These are phyloP conservation scores for Lithocarpus polystachyus DNA, from an alignment of 306 rosid species.

Conservation along the genomic window DNA sequence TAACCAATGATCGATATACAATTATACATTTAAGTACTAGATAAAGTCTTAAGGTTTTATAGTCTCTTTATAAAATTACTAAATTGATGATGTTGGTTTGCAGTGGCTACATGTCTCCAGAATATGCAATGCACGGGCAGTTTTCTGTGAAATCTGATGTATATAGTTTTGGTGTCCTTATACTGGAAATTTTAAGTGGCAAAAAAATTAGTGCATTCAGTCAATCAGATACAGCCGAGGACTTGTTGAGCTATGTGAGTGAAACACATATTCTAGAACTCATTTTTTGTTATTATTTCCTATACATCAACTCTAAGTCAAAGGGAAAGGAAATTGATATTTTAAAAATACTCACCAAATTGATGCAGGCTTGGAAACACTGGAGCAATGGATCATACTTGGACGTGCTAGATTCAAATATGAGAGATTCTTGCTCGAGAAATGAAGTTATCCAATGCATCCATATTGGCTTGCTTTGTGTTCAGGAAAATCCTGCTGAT, in stretches of 20 bases:
- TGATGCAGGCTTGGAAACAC: constrained; percentile 28
- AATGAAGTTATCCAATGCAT: constrained; percentile 33
- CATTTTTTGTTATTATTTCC: too few species aligned
- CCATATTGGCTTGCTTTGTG: constrained; percentile 31
- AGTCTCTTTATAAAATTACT: too few species aligned
- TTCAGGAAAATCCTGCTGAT: constrained; percentile 20
- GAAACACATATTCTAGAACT: not conserved
- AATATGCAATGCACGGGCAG: not conserved
- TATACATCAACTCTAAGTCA: too few species aligned
- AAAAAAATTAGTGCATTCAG: not conserved
- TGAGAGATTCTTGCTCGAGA: constrained; percentile 15
- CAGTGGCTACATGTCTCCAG: constrained; percentile 3
- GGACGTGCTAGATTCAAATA: constrained; percentile 16
- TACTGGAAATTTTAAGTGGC: not conserved
- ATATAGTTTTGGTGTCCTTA: not conserved
- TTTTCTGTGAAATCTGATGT: not conserved
- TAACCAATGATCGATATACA: too few species aligned
- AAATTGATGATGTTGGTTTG: not conserved
- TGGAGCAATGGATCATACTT: constrained; percentile 21
- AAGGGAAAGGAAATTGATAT: too few species aligned
- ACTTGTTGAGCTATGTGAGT: not conserved
- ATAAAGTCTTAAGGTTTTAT: too few species aligned
- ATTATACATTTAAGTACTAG: too few species aligned
- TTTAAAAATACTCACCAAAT: not conserved
- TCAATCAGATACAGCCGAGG: not conserved